Base-by-base conservation (phyloP, 352 stramenopile species). In the Phytophthora nicotianae region DNA sequence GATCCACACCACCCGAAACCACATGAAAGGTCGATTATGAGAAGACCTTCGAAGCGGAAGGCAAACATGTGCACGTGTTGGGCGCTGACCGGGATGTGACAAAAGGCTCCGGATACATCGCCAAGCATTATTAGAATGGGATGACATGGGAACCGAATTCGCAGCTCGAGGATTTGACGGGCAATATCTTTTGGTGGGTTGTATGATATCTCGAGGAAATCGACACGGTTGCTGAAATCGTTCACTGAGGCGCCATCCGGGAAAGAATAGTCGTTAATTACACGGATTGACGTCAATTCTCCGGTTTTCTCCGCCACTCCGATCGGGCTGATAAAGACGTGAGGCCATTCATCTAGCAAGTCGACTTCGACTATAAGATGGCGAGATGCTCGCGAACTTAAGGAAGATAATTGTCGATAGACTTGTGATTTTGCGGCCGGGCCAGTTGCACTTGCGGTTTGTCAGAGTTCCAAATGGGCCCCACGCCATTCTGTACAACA, bases 1-100 rank as follows among this genome's bases (percentile, higher is more conserved):
- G 24, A 29, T 29, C 24, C 24, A 7, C 24, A 29, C 24, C 46
- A 53, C 0, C 27, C 46, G 10, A 53, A 53, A 47, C 40, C 49
- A 40, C 50, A 61, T 0, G 50, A 14, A 1, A 56, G 10, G 24
- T 61, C 50, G 24, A 67, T 52, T 1, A 61, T 24, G 5, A 67
- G 0, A 10, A 26, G 37, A 7, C 29, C 35, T n/a, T 54, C 58
- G 21, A 67, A 67, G 3, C 7, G 14, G 50, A 21, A 60, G 55
- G 43, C 49, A 26, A 66, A 71, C 33, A 71, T 58, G 45, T 70
- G 54, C 0, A 66, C 62, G 13, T 53, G 40, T 2, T 24, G 5
- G 0, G 27, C 58, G n/a, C 21, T 32, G 5, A 65, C 42, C 2
- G 57, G 57, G 6, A 65, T 53, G 20, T 58, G 57, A 26, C 48